Base-by-base conservation (phyloP, 441 rosid species). In the Erodium chrysanthum region DNA sequence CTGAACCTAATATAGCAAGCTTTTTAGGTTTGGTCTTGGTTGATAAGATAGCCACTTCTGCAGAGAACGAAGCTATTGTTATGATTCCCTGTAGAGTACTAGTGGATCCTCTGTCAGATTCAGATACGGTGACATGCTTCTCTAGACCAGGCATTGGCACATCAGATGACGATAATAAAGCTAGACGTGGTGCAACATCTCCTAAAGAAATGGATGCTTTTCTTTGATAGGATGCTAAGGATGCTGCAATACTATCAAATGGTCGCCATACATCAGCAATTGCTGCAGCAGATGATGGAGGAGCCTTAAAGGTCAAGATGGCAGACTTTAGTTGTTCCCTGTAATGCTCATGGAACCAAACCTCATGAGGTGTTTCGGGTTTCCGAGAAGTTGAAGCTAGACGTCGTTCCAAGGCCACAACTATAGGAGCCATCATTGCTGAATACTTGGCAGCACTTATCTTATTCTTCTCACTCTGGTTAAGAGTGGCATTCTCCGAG, bases 61-160 rank as follows among this genome's bases (percentile, higher is more conserved):
- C 83, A 67, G 83, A 85, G 74, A 94, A 85, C 71, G 99, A 91
- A 77, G 96, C 81, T 67, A 94, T 82, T 1, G 92, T 91, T 63
- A 91, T 86, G 73, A 85, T 87, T 74, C 89, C 94, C 25, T 86
- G 87, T 56, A 84, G 92, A 69, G 85, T 71, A 71, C 85, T 68
- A 70, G 75, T 66, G 65, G 78, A 77, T 70, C 79, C 81, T 46
- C 76, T 70, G 11, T 86, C 88, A 75, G 88, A 78, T 72, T 87
- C 91, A 75, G 85, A 79, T 70, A 77, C 68, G 33, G 81, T 48
- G 44, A 82, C 80, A 79, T 84, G 87, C 86, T 86, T 94, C 84
- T 91, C 97, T 63, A 94, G 87, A 73, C 99, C 99, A 77, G 99
- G 99, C 97, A 94, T 84, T 74, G 99, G 99, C 79, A 94, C 88